Percentiles rank a stretch among this genome's conserved stretches.
Conservation (phyloP, 495 filamentous ascomycete genomes). For the Rostrohypoxylon terebratum region DNA sequence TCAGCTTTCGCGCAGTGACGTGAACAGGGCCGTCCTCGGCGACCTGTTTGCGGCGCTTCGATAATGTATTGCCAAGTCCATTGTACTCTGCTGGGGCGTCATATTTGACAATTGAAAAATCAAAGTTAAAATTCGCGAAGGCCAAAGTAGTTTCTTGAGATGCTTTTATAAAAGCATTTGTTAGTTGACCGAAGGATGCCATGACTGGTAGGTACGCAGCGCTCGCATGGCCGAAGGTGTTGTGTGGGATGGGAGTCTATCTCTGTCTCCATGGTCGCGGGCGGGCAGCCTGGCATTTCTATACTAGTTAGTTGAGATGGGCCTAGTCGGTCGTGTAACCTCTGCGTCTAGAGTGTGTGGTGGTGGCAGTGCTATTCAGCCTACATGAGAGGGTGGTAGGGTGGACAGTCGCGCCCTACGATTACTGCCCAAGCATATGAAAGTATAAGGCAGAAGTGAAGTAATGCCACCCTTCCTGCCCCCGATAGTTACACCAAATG, state of each 20-base stretch:
- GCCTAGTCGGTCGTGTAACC: neutral
- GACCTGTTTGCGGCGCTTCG: slow-evolving; percentile 29
- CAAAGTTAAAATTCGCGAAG: neutral
- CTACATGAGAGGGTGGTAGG: no score
- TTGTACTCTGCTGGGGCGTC: slow-evolving; percentile 1
- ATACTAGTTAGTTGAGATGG: neutral
- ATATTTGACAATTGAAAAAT: neutral
- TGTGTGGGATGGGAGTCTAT: neutral
- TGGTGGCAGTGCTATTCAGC: neutral
- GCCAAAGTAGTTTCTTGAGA: neutral
- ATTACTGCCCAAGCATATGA: no score
- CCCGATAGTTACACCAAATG: neutral
- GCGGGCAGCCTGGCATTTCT: neutral
- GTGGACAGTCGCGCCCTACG: no score
- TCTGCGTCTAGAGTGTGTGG: neutral
- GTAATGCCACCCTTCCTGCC: no score
- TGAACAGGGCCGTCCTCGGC: slow-evolving; percentile 51
- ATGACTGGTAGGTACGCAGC: neutral
- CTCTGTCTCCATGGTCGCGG: neutral
- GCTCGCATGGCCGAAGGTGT: neutral
- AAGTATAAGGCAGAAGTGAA: no score
- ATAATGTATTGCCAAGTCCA: slow-evolving; percentile 23
- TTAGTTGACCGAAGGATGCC: neutral
- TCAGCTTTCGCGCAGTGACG: slow-evolving; percentile 49
- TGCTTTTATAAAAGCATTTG: neutral